A percentile compares a stretch with the other conserved stretches of the same genome.
Conservation (phyloP, 2,329 filamentous ascomycete species). For the Hysterium pulicare region DNA sequence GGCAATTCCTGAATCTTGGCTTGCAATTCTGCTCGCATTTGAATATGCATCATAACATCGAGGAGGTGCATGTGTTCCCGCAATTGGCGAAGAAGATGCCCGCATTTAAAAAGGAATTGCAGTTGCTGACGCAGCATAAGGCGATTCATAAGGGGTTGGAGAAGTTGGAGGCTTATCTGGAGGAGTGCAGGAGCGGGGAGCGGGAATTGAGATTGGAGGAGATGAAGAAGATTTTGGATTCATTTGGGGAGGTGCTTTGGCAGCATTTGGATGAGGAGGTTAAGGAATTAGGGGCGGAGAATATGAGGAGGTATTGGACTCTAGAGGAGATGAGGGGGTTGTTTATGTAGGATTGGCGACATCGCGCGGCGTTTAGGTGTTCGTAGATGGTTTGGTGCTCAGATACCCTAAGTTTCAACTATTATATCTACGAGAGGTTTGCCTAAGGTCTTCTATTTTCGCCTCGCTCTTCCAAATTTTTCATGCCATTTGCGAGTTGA, state of each 20-base stretch:
- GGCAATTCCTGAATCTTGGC: constrained; percentile 65
- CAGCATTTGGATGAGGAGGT: constrained; percentile 84
- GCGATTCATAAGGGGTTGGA: constrained; percentile 76
- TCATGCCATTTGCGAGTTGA: constrained; percentile 40
- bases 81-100: constrained; percentile 73
- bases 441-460: constrained; percentile 5
- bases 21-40: constrained; percentile 69
- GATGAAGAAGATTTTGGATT: constrained; percentile 70
- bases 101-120: constrained; percentile 64
- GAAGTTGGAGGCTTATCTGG: constrained; percentile 62
- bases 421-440: neutral
- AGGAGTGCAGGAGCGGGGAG: constrained; percentile 61
- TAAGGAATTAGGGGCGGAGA: constrained; percentile 71
- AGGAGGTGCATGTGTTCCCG: constrained; percentile 80
- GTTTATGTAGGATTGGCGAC: constrained; percentile 54
- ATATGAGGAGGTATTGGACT: constrained; percentile 82
- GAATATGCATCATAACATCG: constrained; percentile 75
- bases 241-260: constrained; percentile 77
- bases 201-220: constrained; percentile 53
- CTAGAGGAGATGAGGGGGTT: constrained; percentile 69
- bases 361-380: neutral
- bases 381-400: neutral
- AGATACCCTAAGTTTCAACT: neutral
- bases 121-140: constrained; percentile 70
- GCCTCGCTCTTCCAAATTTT: constrained; percentile 34